These are phyloP conservation scores for Cladosporium sp. DNA, from an alignment of 2,329 filamentous ascomycete genomes.

Conservation along the genomic window DNA sequence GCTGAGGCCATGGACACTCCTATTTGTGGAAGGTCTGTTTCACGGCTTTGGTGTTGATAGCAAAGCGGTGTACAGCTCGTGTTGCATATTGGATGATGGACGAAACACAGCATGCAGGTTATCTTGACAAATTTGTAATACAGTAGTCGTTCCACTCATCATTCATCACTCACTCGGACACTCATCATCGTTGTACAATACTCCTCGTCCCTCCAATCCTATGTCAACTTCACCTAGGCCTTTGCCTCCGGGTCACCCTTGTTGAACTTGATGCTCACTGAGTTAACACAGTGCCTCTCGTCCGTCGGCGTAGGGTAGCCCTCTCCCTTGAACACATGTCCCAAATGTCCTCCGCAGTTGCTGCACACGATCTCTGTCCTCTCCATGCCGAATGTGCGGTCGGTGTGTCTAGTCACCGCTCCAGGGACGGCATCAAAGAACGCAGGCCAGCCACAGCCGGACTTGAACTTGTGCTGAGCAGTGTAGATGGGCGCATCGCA, in stretches of 20 bases:
- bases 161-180: constrained; percentile 1
- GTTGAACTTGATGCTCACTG: constrained; percentile 81
- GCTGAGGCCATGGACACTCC: constrained; percentile 9
- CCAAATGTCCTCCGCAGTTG: constrained; percentile 90
- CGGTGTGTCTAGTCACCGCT: constrained; percentile 79
- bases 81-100: not conserved
- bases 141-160: not conserved
- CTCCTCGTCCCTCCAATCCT: not conserved
- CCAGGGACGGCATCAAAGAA: constrained; percentile 96
- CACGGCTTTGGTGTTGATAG: not conserved
- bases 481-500: constrained; percentile 89
- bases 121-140: not conserved
- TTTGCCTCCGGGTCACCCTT: constrained; percentile 58
- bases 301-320: constrained; percentile 82
- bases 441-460: constrained; percentile 94
- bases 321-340: constrained; percentile 91
- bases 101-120: not conserved
- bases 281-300: constrained; percentile 97
- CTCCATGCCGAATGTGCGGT: constrained; percentile 75
- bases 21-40: not conserved
- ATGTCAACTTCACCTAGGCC: constrained; percentile 27
- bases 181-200: constrained; percentile 1
- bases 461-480: constrained; percentile 92
- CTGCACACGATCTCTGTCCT: constrained; percentile 91
- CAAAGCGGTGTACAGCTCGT: not conserved